Percentiles rank a stretch among this genome's conserved stretches.
These are phyloP conservation scores for Tolypocladium cylindrosporum DNA, from an alignment of 2,329 filamentous ascomycete species.

Conservation along the genomic window DNA sequence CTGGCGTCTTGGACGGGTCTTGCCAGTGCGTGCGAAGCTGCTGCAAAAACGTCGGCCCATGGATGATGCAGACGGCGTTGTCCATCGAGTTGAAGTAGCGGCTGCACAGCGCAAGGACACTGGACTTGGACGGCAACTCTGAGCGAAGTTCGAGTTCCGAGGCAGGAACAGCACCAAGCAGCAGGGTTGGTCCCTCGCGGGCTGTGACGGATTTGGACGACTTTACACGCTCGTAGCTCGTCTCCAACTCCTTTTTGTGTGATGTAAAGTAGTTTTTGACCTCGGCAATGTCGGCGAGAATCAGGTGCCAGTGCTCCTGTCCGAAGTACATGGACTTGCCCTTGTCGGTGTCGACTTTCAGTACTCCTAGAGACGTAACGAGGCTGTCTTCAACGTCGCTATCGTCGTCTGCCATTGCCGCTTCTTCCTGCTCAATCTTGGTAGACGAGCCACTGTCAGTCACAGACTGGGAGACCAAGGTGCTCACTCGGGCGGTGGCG, in stretches of 20 bases:
- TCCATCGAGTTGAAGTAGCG: conserved; percentile 84
- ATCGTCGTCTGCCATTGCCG: conserved; percentile 46
- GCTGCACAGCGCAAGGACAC: conserved; percentile 74
- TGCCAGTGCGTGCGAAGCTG: conserved; percentile 59
- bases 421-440: conserved; percentile 46
- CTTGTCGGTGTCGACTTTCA: conserved; percentile 71
- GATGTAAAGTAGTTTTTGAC: conserved; percentile 82
- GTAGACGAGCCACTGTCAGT: conserved; percentile 35
- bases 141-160: conserved; percentile 69
- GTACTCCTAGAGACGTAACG: conserved; percentile 65
- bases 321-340: conserved; percentile 74
- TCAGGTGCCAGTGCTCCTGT: conserved; percentile 73
- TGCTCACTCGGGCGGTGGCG: conserved; percentile 17
- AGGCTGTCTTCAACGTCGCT: conserved; percentile 61
- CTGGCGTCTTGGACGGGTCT: conserved; percentile 59
- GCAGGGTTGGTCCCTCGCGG: conserved; percentile 60
- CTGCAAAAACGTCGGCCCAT: conserved; percentile 76
- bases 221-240: conserved; percentile 67
- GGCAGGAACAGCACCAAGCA: conserved; percentile 65
- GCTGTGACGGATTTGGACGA: conserved; percentile 52
- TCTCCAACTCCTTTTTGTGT: conserved; percentile 83
- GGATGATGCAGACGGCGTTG: conserved; percentile 62
- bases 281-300: conserved; percentile 76
- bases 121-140: conserved; percentile 69
- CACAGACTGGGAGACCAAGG: conserved; percentile 25